phyloP scores from a whole-genome alignment of 345 rosid species.

The Camelina hispida region DNA sequence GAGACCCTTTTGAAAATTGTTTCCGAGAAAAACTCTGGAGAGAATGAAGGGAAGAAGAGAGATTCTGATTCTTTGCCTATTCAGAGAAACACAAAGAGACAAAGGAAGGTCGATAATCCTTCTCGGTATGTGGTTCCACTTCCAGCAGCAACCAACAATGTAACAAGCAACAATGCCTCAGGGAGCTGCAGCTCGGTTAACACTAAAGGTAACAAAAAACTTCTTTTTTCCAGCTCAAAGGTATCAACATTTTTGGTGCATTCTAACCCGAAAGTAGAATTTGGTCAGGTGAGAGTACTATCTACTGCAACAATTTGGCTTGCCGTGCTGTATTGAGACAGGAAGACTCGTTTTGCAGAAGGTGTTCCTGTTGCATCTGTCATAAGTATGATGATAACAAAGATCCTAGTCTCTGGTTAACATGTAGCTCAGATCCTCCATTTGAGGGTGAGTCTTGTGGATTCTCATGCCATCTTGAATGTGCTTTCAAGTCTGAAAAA shows the following conservation, averaged over 20 bases:
- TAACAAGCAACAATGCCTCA: conserved; percentile 35
- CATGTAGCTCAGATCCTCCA: conserved; percentile 63
- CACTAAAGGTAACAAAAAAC: conserved; percentile 24
- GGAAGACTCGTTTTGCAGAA: conserved; percentile 65
- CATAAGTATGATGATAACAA: conserved; percentile 77
- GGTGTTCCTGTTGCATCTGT: conserved; percentile 90
- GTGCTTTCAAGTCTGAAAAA: conserved; percentile 64
- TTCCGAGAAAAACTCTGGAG: conserved; percentile 54
- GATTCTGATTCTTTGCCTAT: conserved; percentile 38
- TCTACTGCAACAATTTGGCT: conserved; percentile 66
- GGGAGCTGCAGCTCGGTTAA: conserved; percentile 39
- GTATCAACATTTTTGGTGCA: not conserved
- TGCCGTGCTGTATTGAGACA: conserved; percentile 60
- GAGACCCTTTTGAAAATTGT: conserved; percentile 73
- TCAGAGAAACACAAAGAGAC: conserved; percentile 38
- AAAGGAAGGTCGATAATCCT: conserved; percentile 45
- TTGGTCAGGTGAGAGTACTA: conserved; percentile 40
- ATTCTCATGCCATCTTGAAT: conserved; percentile 72
- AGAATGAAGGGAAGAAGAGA: conserved; percentile 51
- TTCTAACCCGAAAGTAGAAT: conserved; percentile 27
- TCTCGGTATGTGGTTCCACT: conserved; percentile 40
- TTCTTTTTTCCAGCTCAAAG: not conserved
- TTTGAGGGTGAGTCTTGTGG: conserved; percentile 62
- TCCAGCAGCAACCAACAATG: conserved; percentile 40
- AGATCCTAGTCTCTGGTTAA: conserved; percentile 87